Percentiles rank a stretch among this genome's conserved stretches.
These are phyloP conservation scores for Aspergillus sclerotioniger DNA, from an alignment of 495 filamentous ascomycete species.

Conservation along the genomic window DNA sequence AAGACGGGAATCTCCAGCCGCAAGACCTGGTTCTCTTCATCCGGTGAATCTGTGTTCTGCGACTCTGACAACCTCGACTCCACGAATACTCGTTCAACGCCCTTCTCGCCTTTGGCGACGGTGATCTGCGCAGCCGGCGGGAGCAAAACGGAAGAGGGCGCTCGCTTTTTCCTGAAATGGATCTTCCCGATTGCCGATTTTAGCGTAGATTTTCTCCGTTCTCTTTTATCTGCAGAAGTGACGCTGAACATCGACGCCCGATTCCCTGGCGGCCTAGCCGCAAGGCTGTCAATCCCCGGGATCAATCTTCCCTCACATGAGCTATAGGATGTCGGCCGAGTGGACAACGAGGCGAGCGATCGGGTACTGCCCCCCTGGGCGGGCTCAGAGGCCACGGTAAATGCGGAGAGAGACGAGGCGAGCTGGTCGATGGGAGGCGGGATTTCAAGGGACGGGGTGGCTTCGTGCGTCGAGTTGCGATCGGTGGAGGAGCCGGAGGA, in stretches of 20 bases:
- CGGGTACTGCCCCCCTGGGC: constrained; percentile 37
- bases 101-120: constrained; percentile 26
- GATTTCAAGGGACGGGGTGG: constrained; percentile 28
- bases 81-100: constrained; percentile 31
- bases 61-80: constrained; percentile 22
- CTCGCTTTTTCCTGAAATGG: constrained; percentile 38
- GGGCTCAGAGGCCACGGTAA: constrained; percentile 36
- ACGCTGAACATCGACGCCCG: constrained; percentile 36
- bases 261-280: constrained; percentile 14
- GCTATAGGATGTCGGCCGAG: constrained; percentile 43
- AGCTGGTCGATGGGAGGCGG: constrained; percentile 32
- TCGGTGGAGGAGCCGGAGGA: constrained; percentile 42
- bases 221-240: constrained; percentile 31
- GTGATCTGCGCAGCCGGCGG: constrained; percentile 33
- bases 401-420: constrained; percentile 36
- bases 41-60: constrained; percentile 1
- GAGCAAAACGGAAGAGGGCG: constrained; percentile 29
- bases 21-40: constrained; percentile 22
- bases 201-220: constrained; percentile 36
- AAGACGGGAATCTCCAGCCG: constrained; percentile 40
- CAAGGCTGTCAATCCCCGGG: constrained; percentile 7
- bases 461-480: constrained; percentile 35
- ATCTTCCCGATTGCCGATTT: constrained; percentile 41
- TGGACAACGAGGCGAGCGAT: constrained; percentile 42
- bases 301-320: constrained; percentile 36